Evolutionary conservation across 2,329 filamentous ascomycete genomes (phyloP).

Genomic region (Tolypocladium capitatum): DNA sequence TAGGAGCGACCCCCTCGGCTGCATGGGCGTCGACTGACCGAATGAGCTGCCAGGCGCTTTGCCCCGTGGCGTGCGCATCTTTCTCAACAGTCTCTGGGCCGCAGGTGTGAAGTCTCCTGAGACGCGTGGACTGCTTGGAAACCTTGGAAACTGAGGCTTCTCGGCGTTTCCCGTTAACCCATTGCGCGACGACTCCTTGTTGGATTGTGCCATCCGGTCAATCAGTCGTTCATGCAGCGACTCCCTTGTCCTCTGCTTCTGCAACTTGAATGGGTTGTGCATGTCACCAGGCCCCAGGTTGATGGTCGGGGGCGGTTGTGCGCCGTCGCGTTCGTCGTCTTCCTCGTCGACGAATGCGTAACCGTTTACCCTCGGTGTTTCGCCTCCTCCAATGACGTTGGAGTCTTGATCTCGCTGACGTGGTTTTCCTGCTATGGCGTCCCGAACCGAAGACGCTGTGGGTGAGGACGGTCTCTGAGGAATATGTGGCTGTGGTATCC

Average conservation of each 20-base stretch:
- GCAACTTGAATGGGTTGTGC: slow-evolving; percentile 71
- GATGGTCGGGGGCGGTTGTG: slow-evolving; percentile 26
- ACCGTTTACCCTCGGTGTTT: slow-evolving; percentile 84
- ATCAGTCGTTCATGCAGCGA: slow-evolving; percentile 77
- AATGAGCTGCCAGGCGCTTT: slow-evolving; percentile 20
- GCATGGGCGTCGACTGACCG: slow-evolving; percentile 23
- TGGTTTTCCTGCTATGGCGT: slow-evolving; percentile 66
- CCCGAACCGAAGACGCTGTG: slow-evolving; percentile 69
- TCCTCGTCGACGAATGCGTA: slow-evolving; percentile 84
- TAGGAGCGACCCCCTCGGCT: slow-evolving; percentile 24
- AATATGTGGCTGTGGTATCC: slow-evolving; percentile 44
- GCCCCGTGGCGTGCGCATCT: slow-evolving; percentile 35
- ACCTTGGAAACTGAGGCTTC: slow-evolving; percentile 52
- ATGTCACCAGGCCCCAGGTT: slow-evolving; percentile 45
- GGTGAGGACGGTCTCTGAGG: slow-evolving; percentile 53
- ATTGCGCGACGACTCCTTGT: slow-evolving; percentile 46
- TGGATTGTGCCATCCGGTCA: slow-evolving; percentile 62
- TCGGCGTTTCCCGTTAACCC: slow-evolving; percentile 47
- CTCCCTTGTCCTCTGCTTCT: slow-evolving; percentile 63
- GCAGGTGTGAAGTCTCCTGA: slow-evolving; percentile 56
- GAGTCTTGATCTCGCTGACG: slow-evolving; percentile 50
- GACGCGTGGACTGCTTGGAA: slow-evolving; percentile 51
- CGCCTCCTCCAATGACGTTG: slow-evolving; percentile 41
- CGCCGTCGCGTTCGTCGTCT: slow-evolving; percentile 28
- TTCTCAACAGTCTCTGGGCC: slow-evolving; percentile 53